Evolutionary conservation across 495 filamentous ascomycete species (phyloP), one percentile per base, ranked within the genome.

Genomic region (Choiromyces venosus): DNA sequence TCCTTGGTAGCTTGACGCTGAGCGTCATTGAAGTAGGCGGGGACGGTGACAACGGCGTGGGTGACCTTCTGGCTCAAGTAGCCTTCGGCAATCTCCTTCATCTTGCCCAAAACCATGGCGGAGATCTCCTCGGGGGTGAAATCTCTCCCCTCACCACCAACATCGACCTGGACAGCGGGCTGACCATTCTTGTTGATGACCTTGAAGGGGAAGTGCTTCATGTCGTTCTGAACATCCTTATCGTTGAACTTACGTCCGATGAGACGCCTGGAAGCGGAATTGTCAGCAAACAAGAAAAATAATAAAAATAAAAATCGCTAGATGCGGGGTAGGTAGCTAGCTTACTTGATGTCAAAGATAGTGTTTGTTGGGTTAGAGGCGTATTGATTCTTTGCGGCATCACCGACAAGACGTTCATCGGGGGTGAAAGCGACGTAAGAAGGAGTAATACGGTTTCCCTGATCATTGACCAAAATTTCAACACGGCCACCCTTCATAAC

Each of bases 331-430:
- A n/a, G n/a, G n/a, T n/a, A n/a, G n/a, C n/a, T n/a, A 67, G 88
- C 90, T 89, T 84, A 93, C 92, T 96, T 96, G 82, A 97, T 88
- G 81, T 98, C 95, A 82, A 90, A 98, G 82, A 99, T 87, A 61
- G 96, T 98, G 74, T 90, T 87, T 75, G 83, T 83, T 64, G 96
- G 96, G 87, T 99, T 98, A 73, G 92, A 87, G 71, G 96, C 91
- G 82, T 93, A 96, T 88, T 98, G 96, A 86, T 99, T 97, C 91
- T 99, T 99, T 72, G 96, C 96, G 76, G 96, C 94, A 85, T 98
- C 96, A 88, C 96, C 96, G 76, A 99, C 93, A 68, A 99, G 86
- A 78, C 96, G 89, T 84, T 98, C 96, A 76, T 98, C 95, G 81
- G 97, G 94, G 83, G 93, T 99, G 83, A 94, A 99, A 80, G 96